These are phyloP conservation scores for Sphaerosporella brunnea DNA, from an alignment of 495 filamentous ascomycete genomes.

Conservation along the genomic window DNA sequence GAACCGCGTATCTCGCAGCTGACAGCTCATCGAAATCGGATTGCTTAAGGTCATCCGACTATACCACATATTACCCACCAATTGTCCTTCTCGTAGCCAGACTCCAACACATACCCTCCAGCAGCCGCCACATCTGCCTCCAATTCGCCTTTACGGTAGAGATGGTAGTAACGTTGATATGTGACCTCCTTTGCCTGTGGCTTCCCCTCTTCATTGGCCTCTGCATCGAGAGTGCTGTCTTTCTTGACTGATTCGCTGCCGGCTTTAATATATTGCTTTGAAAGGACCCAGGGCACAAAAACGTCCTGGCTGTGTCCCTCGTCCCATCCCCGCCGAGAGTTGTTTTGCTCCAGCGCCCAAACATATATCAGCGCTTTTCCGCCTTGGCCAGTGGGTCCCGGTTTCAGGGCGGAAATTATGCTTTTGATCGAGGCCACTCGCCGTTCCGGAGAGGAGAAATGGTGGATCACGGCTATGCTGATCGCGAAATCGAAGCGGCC, in stretches of 20 bases:
- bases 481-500: constrained; percentile 77
- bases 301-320: constrained; percentile 75
- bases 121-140: constrained; percentile 60
- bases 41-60: background rate
- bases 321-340: constrained; percentile 80
- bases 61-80: constrained; percentile 65
- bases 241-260: constrained; percentile 12
- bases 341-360: constrained; percentile 92
- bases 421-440: constrained; percentile 54
- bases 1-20: too few species aligned
- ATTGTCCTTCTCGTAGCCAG: constrained; percentile 93
- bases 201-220: constrained; percentile 4
- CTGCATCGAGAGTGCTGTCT: background rate
- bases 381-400: constrained; percentile 26
- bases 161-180: constrained; percentile 86
- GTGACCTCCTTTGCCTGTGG: constrained; percentile 28
- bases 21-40: too few species aligned
- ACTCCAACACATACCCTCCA: constrained; percentile 56
- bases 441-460: constrained; percentile 67
- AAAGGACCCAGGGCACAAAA: constrained; percentile 87
- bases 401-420: constrained; percentile 48
- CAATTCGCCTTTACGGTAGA: constrained; percentile 74
- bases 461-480: constrained; percentile 86
- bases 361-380: constrained; percentile 72
- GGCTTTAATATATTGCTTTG: constrained; percentile 25